Evolutionary conservation across 108 stramenopile genomes (phyloP).

Genomic region (Chaetoceros tenuissimus): DNA sequence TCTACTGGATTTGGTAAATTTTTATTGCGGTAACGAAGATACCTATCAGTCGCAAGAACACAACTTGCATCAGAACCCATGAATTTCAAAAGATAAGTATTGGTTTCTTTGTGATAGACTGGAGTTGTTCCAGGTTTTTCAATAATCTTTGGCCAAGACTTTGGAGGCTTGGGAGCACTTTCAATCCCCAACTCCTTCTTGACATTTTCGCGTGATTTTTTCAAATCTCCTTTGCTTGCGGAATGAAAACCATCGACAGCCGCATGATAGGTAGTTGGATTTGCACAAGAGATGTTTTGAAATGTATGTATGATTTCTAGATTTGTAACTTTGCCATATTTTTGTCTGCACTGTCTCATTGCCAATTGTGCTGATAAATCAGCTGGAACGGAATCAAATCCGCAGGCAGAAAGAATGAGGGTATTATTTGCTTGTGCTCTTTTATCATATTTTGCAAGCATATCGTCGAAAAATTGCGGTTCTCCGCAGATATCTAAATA

Average conservation of each 20-base stretch:
- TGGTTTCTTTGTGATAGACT: constrained; percentile 11
- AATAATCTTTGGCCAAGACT: constrained; percentile 15
- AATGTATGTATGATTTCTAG: constrained; percentile 27
- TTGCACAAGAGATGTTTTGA: constrained; percentile 11
- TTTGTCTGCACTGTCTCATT: constrained; percentile 5
- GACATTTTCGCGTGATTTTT: constrained; percentile 6
- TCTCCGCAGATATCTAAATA: constrained; percentile 33
- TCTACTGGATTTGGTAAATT: constrained; percentile 7
- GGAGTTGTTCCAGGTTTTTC: constrained; percentile 16
- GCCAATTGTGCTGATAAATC: constrained; percentile 23
- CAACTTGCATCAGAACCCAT: constrained; percentile 22
- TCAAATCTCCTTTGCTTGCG: constrained; percentile 21
- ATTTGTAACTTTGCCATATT: constrained; percentile 9
- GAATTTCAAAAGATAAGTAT: constrained; percentile 23
- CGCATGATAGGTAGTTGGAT: constrained; percentile 31
- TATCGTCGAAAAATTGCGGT: constrained; percentile 32
- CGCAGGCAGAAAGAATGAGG: constrained; percentile 15
- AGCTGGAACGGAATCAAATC: constrained; percentile 38
- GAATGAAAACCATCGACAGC: constrained; percentile 32
- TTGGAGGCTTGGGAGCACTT: constrained; percentile 11
- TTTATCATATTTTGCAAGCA: constrained; percentile 17
- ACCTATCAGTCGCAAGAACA: constrained; percentile 16
- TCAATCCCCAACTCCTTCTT: constrained; percentile 13
- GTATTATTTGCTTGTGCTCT: constrained; percentile 12
- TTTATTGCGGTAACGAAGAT: constrained; percentile 5